Percentiles rank a stretch among this genome's conserved stretches.
Conservation (phyloP, 805 yeast species). For the Suhomyces kilbournensis region DNA sequence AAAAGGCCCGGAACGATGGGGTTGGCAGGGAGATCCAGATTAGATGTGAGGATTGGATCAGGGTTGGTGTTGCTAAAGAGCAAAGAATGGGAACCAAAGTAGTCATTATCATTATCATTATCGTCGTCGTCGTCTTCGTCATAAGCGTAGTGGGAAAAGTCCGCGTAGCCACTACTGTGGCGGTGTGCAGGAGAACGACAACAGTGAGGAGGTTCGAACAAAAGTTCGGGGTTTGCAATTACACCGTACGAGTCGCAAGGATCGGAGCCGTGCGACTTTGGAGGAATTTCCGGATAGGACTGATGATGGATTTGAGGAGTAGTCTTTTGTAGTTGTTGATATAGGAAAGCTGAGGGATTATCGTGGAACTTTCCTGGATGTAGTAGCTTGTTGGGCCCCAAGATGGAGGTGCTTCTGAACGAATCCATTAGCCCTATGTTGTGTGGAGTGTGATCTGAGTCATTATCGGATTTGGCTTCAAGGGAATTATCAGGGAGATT, state of each 20-base stretch:
- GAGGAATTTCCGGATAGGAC: background rate
- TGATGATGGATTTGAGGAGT: background rate
- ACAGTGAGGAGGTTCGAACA: background rate
- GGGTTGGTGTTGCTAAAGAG: background rate
- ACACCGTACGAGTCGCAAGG: background rate
- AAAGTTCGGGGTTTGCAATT: background rate
- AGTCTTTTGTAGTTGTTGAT: background rate
- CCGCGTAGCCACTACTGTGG: background rate
- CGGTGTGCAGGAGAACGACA: background rate
- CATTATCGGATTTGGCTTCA: background rate
- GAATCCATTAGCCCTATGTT: background rate
- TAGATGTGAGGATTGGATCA: background rate
- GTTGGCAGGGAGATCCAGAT: slow-evolving; percentile 10
- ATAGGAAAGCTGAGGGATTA: background rate
- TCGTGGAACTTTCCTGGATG: background rate
- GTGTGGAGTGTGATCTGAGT: background rate
- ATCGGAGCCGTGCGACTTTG: background rate
- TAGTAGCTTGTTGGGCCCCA: background rate
- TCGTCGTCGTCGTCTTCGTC: slow-evolving; percentile 11
- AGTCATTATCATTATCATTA: slow-evolving; percentile 5
- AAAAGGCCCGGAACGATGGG: slow-evolving; percentile 37
- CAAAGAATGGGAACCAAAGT: background rate
- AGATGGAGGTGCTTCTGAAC: background rate
- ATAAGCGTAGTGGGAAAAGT: slow-evolving; percentile 2
- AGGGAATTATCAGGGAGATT: background rate